These are phyloP conservation scores for Hypholoma sublateritium DNA, from an alignment of 768 basidiomycete genomes.

Conservation along the genomic window DNA sequence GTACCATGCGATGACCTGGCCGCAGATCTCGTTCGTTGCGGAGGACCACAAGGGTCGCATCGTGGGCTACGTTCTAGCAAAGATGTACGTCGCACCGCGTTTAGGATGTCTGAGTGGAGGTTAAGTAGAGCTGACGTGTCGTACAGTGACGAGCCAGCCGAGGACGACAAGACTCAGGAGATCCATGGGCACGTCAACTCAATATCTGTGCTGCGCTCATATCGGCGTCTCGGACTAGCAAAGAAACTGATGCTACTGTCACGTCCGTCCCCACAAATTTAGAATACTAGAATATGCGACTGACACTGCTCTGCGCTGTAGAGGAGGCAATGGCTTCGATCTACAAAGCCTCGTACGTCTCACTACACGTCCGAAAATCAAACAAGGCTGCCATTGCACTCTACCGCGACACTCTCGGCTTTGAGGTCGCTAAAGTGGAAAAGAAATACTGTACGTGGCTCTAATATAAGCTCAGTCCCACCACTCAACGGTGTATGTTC, in stretches of 20 bases:
- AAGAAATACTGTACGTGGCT: conserved; percentile 81
- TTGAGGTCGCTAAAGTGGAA: conserved; percentile 83
- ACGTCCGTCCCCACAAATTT: conserved; percentile 52
- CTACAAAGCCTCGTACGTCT: conserved; percentile 84
- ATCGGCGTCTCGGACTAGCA: conserved; percentile 88
- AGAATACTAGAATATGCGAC: neutral
- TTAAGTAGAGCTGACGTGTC: neutral
- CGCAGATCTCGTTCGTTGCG: conserved; percentile 89
- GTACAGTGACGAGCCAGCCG: conserved; percentile 35
- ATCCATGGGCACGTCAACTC: conserved; percentile 94
- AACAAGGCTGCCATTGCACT: conserved; percentile 89
- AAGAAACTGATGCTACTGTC: conserved; percentile 93
- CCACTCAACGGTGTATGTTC: conserved; percentile 5
- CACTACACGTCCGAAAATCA: conserved; percentile 92
- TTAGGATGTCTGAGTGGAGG: neutral
- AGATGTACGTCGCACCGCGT: conserved; percentile 60
- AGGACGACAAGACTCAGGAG: conserved; percentile 58
- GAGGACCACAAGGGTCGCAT: conserved; percentile 87
- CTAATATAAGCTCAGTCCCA: neutral
- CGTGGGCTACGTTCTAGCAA: conserved; percentile 94
- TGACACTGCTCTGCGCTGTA: conserved; percentile 25
- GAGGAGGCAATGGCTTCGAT: conserved; percentile 90
- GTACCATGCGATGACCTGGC: conserved; percentile 91
- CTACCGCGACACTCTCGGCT: conserved; percentile 89
- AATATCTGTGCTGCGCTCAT: conserved; percentile 89